phyloP scores from a whole-genome alignment of 1,284 basidiomycete species.

The Ustilago hordei region DNA sequence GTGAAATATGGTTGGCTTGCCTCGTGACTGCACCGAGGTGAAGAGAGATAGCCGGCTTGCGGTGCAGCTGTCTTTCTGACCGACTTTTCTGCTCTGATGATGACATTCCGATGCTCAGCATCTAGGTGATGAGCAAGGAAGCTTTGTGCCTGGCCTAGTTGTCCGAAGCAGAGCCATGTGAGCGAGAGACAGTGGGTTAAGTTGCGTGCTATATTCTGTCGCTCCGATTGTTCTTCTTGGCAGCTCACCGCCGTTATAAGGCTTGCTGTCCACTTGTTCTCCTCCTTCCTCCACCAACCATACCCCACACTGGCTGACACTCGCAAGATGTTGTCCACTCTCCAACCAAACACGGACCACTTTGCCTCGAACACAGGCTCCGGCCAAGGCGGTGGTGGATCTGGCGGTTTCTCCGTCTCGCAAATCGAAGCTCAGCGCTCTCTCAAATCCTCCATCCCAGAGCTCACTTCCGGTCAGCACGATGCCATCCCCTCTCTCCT shows the following conservation, averaged over 20 bases:
- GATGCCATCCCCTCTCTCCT: conserved; percentile 50
- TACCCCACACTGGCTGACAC: neutral
- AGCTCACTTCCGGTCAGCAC: conserved; percentile 65
- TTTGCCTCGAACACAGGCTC: conserved; percentile 15
- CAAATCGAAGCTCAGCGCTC: conserved; percentile 55
- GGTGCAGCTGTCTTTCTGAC: too few relatives aligned
- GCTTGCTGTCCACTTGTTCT: neutral
- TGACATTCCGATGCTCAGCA: too few relatives aligned
- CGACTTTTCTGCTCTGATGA: too few relatives aligned
- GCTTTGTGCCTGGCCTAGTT: too few relatives aligned
- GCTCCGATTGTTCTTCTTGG: neutral
- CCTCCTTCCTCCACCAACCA: neutral
- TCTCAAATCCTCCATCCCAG: conserved; percentile 51
- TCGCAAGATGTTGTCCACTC: conserved; percentile 37
- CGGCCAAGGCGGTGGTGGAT: conserved; percentile 26
- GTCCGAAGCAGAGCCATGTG: too few relatives aligned
- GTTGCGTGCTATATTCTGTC: neutral
- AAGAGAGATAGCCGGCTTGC: too few relatives aligned
- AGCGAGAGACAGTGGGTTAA: neutral
- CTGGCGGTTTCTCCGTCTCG: conserved; percentile 43
- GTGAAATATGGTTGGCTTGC: neutral
- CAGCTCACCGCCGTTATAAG: neutral
- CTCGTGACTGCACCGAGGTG: too few relatives aligned
- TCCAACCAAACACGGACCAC: conserved; percentile 25
- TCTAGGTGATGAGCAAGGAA: too few relatives aligned